Percentiles rank a stretch among this genome's conserved stretches.
Conservation (phyloP, 345 rosid species). For the Psidium friedrichsthalianum region DNA sequence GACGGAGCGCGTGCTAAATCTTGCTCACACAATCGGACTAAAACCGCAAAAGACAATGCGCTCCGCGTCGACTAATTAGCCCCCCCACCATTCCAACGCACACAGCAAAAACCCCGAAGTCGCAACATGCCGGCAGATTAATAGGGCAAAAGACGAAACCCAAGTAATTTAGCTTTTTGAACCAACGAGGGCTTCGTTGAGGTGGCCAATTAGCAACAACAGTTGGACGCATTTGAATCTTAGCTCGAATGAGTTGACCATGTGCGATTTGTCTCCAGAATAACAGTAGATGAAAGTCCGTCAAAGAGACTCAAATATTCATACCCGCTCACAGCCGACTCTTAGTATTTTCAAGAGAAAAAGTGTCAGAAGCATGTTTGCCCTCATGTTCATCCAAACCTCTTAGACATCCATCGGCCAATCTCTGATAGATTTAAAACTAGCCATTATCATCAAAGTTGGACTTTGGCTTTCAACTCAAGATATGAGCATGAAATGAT, state of each 20-base stretch:
- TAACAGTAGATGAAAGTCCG: fast-evolving
- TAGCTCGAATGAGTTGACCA: neutral
- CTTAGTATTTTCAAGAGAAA: neutral
- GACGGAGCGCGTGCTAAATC: neutral
- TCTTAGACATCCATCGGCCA: neutral
- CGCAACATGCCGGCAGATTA: neutral
- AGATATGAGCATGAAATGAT: neutral
- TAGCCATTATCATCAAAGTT: neutral
- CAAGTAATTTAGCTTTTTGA: neutral
- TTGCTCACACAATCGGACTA: neutral
- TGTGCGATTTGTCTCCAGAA: neutral
- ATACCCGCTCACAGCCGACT: neutral
- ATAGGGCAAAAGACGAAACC: neutral
- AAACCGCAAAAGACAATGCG: neutral
- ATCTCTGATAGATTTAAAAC: neutral
- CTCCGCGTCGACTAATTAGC: neutral
- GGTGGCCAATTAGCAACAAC: neutral
- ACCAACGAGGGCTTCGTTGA: neutral
- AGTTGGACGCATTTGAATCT: neutral
- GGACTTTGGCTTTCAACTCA: neutral
- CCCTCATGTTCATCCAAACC: neutral
- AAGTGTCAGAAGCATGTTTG: neutral
- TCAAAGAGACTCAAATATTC: neutral
- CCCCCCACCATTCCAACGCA: neutral
- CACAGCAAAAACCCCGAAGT: neutral